A percentile compares a stretch with the other conserved stretches of the same genome.
Evolutionary conservation across 169 alveolate genomes (phyloP).

Genomic region (Eimeria tenella): DNA sequence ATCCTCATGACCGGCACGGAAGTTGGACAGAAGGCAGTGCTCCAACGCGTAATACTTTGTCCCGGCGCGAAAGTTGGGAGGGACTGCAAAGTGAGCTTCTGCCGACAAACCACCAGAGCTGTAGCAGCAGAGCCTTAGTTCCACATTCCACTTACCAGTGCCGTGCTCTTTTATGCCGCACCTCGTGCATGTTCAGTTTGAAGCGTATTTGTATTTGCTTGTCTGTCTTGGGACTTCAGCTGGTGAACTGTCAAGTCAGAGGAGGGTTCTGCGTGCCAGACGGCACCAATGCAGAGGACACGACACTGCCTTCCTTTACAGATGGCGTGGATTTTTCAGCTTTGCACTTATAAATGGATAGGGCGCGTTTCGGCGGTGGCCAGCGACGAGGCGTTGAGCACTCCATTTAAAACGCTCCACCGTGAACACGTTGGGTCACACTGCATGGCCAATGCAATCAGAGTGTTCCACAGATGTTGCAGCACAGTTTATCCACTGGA

Average conservation of each 20-base stretch:
- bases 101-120: too few relatives aligned
- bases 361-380: background rate
- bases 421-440: too few relatives aligned
- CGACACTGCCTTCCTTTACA: slow-evolving; percentile 67
- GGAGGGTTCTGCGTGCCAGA: slow-evolving; percentile 78
- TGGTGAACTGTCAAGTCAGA: slow-evolving; percentile 73
- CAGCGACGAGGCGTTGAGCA: too few relatives aligned
- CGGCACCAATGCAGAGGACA: slow-evolving; percentile 78
- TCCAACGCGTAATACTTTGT: slow-evolving; percentile 71
- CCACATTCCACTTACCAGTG: too few relatives aligned
- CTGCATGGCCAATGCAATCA: too few relatives aligned
- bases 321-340: slow-evolving; percentile 68
- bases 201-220: background rate
- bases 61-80: slow-evolving; percentile 62
- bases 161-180: too few relatives aligned
- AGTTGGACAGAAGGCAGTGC: slow-evolving; percentile 58
- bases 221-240: slow-evolving; percentile 53
- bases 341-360: background rate
- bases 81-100: slow-evolving; percentile 73
- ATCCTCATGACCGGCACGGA: slow-evolving; percentile 68
- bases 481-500: too few relatives aligned
- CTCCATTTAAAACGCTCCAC: too few relatives aligned
- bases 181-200: background rate
- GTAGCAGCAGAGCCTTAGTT: too few relatives aligned
- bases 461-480: too few relatives aligned